phyloP scores from a whole-genome alignment of 352 stramenopile genomes.

The Peronospora farinosa region DNA sequence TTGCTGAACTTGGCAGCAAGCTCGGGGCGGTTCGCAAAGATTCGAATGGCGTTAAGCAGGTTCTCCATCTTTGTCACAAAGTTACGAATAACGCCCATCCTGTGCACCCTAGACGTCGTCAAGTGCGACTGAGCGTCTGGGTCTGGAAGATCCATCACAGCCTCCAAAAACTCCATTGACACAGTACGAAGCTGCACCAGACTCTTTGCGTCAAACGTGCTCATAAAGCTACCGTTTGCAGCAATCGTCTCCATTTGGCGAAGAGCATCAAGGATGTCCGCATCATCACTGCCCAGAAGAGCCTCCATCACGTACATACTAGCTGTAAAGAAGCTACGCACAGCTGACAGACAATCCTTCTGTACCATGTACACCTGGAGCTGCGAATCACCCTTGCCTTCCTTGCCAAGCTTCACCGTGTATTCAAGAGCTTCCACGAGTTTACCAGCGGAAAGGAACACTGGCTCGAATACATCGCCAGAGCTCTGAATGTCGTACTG shows the following conservation, averaged over 20 bases:
- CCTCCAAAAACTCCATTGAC: slow-evolving; percentile 70
- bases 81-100: slow-evolving; percentile 66
- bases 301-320: slow-evolving; percentile 69
- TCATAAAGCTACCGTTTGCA: slow-evolving; percentile 54
- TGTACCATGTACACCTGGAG: slow-evolving; percentile 60
- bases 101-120: slow-evolving; percentile 52
- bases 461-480: slow-evolving; percentile 69
- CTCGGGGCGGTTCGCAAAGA: slow-evolving; percentile 48
- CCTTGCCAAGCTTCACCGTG: slow-evolving; percentile 53
- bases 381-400: slow-evolving; percentile 62
- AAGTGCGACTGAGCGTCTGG: slow-evolving; percentile 46
- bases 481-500: slow-evolving; percentile 70
- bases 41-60: slow-evolving; percentile 50
- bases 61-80: slow-evolving; percentile 74
- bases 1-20: slow-evolving; percentile 60
- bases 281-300: slow-evolving; percentile 56
- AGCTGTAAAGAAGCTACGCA: slow-evolving; percentile 73
- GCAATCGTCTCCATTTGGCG: slow-evolving; percentile 63
- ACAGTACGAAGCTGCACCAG: slow-evolving; percentile 44
- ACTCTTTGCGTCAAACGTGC: slow-evolving; percentile 52
- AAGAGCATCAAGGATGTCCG: slow-evolving; percentile 54
- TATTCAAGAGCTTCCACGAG: slow-evolving; percentile 56
- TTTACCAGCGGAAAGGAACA: slow-evolving; percentile 74
- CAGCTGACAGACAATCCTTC: slow-evolving; percentile 59
- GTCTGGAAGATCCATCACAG: slow-evolving; percentile 63